Conservation (phyloP, 73 alveolate genomes). For the Paramecium primaurelia region DNA sequence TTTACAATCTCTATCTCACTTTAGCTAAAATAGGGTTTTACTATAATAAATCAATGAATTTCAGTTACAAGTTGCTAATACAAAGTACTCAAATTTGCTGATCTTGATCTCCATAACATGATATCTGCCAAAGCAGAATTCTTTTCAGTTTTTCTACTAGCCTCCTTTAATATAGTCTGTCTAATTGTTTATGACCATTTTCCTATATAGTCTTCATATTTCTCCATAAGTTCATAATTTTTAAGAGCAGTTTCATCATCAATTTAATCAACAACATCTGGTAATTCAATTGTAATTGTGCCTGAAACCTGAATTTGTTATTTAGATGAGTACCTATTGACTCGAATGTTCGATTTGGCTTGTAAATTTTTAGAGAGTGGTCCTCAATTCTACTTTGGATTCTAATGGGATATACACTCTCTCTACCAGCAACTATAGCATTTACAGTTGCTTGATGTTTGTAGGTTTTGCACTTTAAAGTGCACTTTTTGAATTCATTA, state of each 20-base stretch:
- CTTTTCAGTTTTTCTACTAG: constrained; percentile 52
- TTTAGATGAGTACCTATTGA: not conserved
- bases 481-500: constrained; percentile 26
- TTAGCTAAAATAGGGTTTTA: not conserved
- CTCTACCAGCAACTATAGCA: not conserved
- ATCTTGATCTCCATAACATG: constrained; percentile 80
- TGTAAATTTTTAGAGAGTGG: not conserved
- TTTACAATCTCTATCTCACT: not conserved
- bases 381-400: not conserved
- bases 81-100: constrained; percentile 79
- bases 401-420: constrained; percentile 27
- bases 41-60: not conserved
- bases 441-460: constrained; percentile 21
- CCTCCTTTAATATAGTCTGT: not conserved
- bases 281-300: not conserved
- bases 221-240: constrained; percentile 27
- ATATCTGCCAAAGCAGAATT: constrained; percentile 81
- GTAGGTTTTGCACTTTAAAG: constrained; percentile 29
- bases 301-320: not conserved
- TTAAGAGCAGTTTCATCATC: constrained; percentile 44
- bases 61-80: constrained; percentile 63
- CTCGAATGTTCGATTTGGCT: constrained; percentile 3
- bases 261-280: constrained; percentile 11
- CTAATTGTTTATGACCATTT: constrained; percentile 1
- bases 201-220: not conserved